Conservation (phyloP, 176 grass and related monocot genomes). For the Puccinellia tenuiflora region DNA sequence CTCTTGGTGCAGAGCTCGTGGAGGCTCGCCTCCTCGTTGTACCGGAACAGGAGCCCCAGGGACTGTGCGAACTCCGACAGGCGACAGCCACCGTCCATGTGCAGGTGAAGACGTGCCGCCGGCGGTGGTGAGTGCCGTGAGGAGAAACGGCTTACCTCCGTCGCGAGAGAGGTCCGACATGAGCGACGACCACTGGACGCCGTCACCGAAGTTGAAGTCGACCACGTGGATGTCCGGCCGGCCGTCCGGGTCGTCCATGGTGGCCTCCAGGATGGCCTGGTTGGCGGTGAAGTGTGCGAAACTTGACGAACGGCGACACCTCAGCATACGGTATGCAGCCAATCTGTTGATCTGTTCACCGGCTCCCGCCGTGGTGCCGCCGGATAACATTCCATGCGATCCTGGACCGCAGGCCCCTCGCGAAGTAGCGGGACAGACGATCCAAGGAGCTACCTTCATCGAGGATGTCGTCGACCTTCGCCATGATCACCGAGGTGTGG, state of each 20-base stretch:
- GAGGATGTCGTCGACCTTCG: conserved; percentile 24
- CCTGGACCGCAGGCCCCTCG: conserved; percentile 13
- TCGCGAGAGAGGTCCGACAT: conserved; percentile 35
- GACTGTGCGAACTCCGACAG: conserved; percentile 38
- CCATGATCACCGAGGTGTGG: conserved; percentile 7
- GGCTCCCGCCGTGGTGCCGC: neutral
- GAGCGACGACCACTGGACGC: conserved; percentile 49
- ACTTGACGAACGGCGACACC: conserved; percentile 53
- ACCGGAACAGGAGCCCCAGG: conserved; percentile 18
- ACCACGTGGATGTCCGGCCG: too few species aligned
- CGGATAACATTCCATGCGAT: neutral
- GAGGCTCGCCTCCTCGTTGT: neutral
- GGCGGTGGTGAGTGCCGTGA: conserved; percentile 11
- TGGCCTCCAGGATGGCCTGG: conserved; percentile 90
- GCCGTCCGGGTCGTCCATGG: neutral
- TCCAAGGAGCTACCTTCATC: neutral
- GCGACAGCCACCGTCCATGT: conserved; percentile 25
- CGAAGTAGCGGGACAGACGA: conserved; percentile 30
- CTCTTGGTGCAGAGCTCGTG: neutral
- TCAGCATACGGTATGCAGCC: conserved; percentile 27
- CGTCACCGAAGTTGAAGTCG: conserved; percentile 38
- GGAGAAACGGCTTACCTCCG: conserved; percentile 9
- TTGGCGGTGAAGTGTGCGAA: conserved; percentile 99
- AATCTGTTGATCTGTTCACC: neutral
- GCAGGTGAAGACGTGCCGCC: neutral